phyloP scores from a whole-genome alignment of 2,329 filamentous ascomycete species.

The Cordyceps farinosa region DNA sequence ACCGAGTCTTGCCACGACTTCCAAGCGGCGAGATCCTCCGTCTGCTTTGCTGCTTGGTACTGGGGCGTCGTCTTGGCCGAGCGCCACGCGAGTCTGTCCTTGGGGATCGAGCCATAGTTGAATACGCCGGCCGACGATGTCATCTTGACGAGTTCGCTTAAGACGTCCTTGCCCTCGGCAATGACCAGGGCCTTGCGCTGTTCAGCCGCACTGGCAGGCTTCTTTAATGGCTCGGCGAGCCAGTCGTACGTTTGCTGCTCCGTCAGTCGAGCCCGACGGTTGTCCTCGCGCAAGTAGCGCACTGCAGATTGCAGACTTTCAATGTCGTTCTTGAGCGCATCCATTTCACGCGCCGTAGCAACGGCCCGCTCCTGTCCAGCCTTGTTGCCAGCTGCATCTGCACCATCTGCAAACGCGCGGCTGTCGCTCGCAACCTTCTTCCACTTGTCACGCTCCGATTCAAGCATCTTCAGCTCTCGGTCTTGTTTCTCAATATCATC shows the following conservation, averaged over 20 bases:
- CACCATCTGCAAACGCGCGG: constrained; percentile 51
- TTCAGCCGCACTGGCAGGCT: constrained; percentile 42
- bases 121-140: constrained; percentile 54
- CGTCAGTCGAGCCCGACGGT: constrained; percentile 55
- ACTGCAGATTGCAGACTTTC: constrained; percentile 61
- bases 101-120: constrained; percentile 54
- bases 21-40: constrained; percentile 63
- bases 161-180: constrained; percentile 60
- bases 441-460: constrained; percentile 66
- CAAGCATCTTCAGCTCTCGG: constrained; percentile 61
- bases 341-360: constrained; percentile 69
- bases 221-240: constrained; percentile 57
- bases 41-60: constrained; percentile 63
- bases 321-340: constrained; percentile 67
- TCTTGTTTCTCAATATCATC: constrained; percentile 66
- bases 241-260: constrained; percentile 58
- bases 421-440: constrained; percentile 66
- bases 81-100: constrained; percentile 63
- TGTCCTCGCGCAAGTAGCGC: constrained; percentile 65
- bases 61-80: constrained; percentile 61
- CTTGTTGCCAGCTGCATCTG: constrained; percentile 49
- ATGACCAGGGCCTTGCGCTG: constrained; percentile 50
- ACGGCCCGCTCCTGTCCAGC: constrained; percentile 64
- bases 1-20: constrained; percentile 55
- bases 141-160: constrained; percentile 62